Evolutionary conservation across 2,329 filamentous ascomycete species (phyloP), one percentile per base, ranked within the genome.

Genomic region (Fusarium solani-melongenae): DNA sequence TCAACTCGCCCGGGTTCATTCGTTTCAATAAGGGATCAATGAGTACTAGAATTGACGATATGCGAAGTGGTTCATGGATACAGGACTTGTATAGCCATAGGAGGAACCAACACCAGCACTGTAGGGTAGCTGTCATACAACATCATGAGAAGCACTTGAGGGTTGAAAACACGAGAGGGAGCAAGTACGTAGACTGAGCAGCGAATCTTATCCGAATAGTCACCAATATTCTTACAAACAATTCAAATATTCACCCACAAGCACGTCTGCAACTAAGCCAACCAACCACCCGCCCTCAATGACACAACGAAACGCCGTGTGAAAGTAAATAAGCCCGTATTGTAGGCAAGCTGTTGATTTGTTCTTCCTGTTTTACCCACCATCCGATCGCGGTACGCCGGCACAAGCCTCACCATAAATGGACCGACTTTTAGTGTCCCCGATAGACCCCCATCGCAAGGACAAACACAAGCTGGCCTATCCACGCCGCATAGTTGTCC

Each of bases 401-500:
- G 64, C 61, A 72, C 24, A 61, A 66, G 61, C 62, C 64, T 69
- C 61, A 55, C 53, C 58, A 60, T 53, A 61, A 61, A 72, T 58
- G 63, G 61, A 62, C 59, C 49, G 61, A 73, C 71, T 74, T 73
- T 73, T 72, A 56, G 68, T 56, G 61, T 69, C 59, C 71, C 63
- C 53, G 39, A 63, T 59, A 61, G 55, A 62, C 58, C 53, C 27
- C 31, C 44, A 65, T 64, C 62, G 64, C 36, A 29, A 67, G 56
- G 58, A 66, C 51, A 62, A 67, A 62, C 51, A 68, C 39, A 62
- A 66, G 65, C 46, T 58, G 56, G 64, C 72, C 56, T 67, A 70
- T 74, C 59, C 69, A 63, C 57, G 61, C 69, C 63, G 33, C 31
- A 62, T 55, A 74, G 66, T 62, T 75, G 72, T 74, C 72, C 72